phyloP scores from a whole-genome alignment of 202 grass and related monocot genomes.

The Dendrocalamus latiflorus region DNA sequence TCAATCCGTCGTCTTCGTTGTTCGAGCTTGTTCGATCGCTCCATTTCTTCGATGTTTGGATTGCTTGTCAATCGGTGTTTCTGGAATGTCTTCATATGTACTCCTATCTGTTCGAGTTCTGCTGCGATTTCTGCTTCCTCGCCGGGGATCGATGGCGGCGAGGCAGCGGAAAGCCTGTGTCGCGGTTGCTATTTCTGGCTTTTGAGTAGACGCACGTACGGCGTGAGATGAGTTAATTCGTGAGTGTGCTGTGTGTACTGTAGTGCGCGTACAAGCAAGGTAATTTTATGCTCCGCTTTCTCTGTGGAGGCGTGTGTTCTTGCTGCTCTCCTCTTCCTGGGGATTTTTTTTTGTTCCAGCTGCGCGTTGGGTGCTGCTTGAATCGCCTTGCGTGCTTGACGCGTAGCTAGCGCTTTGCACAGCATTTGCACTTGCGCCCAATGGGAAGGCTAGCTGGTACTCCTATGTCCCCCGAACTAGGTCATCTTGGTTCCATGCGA shows the following conservation, averaged over 20 bases:
- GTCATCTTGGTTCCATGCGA: no score
- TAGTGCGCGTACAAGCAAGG: neutral
- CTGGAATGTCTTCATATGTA: neutral
- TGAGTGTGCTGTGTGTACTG: neutral
- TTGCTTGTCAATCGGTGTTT: neutral
- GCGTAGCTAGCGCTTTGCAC: neutral
- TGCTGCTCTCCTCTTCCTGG: slow-evolving; percentile 15
- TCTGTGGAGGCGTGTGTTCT: neutral
- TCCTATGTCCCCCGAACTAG: no score
- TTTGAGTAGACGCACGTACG: neutral
- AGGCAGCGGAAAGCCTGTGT: neutral
- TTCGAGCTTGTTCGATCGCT: neutral
- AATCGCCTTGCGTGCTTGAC: neutral
- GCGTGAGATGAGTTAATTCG: neutral
- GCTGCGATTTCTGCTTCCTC: neutral
- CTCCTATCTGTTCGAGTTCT: neutral
- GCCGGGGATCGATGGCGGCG: neutral
- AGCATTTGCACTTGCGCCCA: neutral
- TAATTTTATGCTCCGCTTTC: slow-evolving; percentile 43
- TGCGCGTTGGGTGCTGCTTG: neutral
- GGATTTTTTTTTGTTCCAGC: slow-evolving; percentile 8
- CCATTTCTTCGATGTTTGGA: neutral
- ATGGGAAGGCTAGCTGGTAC: neutral
- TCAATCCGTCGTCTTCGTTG: neutral
- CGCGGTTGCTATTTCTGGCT: neutral